Evolutionary conservation across 2,329 filamentous ascomycete species (phyloP).

Genomic region (Xylariaceae sp.): DNA sequence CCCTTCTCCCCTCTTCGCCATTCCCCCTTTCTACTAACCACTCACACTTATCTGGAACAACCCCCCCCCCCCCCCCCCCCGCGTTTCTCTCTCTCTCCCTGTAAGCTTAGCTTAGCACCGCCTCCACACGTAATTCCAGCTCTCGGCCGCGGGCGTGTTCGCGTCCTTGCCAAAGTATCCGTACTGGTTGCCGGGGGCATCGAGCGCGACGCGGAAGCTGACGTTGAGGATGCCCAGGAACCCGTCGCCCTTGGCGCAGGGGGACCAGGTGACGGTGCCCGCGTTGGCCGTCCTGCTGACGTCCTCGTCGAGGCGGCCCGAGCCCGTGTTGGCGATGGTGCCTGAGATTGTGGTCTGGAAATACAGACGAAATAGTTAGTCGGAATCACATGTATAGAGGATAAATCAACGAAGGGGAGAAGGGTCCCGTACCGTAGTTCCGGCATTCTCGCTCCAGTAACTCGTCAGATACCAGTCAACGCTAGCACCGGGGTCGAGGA

Average conservation of each 20-base stretch:
- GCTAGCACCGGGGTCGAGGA: slow-evolving; percentile 42
- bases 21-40: background rate
- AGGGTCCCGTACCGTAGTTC: slow-evolving; percentile 39
- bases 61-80: no score
- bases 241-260: slow-evolving; percentile 43
- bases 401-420: background rate
- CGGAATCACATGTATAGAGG: background rate
- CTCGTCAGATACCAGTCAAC: slow-evolving; percentile 46
- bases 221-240: slow-evolving; percentile 49
- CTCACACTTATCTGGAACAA: no score
- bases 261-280: slow-evolving; percentile 43
- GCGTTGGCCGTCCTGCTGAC: slow-evolving; percentile 38
- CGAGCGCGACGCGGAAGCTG: slow-evolving; percentile 49
- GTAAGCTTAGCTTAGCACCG: no score
- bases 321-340: slow-evolving; percentile 37
- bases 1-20: no score
- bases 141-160: slow-evolving; percentile 41
- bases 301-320: slow-evolving; percentile 37
- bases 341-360: slow-evolving; percentile 41
- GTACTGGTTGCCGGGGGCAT: slow-evolving; percentile 40
- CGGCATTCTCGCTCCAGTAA: slow-evolving; percentile 48
- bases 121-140: slow-evolving; percentile 47
- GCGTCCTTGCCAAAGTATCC: slow-evolving; percentile 46
- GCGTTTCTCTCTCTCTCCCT: no score
- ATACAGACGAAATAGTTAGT: background rate